Evolutionary conservation across 2,329 filamentous ascomycete species (phyloP), one percentile per base, ranked within the genome.

Genomic region (Amylocarpus encephaloides): DNA sequence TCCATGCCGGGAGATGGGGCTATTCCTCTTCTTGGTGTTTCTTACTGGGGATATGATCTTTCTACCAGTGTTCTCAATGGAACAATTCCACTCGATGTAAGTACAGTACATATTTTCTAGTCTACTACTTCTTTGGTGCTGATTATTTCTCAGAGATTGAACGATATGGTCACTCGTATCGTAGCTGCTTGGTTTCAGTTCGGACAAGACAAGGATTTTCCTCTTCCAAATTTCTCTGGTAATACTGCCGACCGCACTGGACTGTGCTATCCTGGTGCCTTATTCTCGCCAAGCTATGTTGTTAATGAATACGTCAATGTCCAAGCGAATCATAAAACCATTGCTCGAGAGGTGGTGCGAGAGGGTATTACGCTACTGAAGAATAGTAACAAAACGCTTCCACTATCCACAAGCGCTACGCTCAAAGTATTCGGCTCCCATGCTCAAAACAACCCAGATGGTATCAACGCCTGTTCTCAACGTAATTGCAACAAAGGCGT

Each of bases 221-320:
- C 78, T 1, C 64, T 68, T 10, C 75, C 76, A 35, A 82, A 82
- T 61, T 82, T 82, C 64, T 81, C 77, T 1, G 69, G 75, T 29
- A 78, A 81, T 55, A 84, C 82, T 0, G 67, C 73, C 13, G 72
- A 79, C 29, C 69, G 71, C 48, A 73, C 70, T 40, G 83, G 80
- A 0, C 71, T 69, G 5, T 66, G 83, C 12, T 80, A 82, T 52
- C 78, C 78, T 0, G 79, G 74, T 30, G 74, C 81, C 13, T 61
- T 83, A 1, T 60, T 82, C 48, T 82, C 78, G 2, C 82, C 82
- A 0, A 68, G 64, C 0, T 85, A 83, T 12, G 71, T 80, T 6
- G 81, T 88, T 5, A 90, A 90, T 60, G 71, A 85, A 62, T 89
- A 79, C 58, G 79, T 90, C 29, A 67, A 80, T 53, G 78, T 80